phyloP scores from a whole-genome alignment of 1,284 basidiomycete species.

The Marasmius fiardii region DNA sequence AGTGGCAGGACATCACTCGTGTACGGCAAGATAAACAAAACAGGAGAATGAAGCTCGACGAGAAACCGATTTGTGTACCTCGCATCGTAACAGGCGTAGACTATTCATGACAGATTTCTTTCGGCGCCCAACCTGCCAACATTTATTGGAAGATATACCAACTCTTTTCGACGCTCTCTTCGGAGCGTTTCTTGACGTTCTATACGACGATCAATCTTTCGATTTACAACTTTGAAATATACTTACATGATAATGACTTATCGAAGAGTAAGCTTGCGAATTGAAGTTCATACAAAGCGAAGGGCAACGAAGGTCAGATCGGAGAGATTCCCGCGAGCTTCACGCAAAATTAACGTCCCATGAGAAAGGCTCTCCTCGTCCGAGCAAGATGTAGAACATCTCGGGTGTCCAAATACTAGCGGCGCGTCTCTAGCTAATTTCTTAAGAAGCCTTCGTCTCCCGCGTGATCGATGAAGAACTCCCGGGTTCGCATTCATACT shows the following conservation, averaged over 20 bases:
- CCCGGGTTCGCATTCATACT: neutral
- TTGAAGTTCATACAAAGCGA: conserved; percentile 6
- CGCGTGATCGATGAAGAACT: neutral
- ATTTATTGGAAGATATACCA: neutral
- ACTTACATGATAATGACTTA: neutral
- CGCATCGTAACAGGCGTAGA: neutral
- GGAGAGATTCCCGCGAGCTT: neutral
- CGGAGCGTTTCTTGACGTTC: neutral
- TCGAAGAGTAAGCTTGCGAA: conserved; percentile 2
- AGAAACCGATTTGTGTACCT: no score
- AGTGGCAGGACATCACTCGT: no score
- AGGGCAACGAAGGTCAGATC: neutral
- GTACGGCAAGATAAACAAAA: no score
- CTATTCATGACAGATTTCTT: neutral
- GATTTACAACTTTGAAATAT: no score
- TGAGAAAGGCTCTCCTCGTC: conserved; percentile 6
- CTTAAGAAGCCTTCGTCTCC: neutral
- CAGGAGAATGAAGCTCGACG: no score
- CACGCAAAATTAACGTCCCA: conserved; percentile 1
- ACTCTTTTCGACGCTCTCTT: neutral
- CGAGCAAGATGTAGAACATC: conserved; percentile 6
- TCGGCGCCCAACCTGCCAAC: neutral
- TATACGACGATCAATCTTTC: neutral
- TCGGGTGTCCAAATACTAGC: neutral
- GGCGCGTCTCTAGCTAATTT: neutral